Base-by-base conservation (phyloP, 1,139 yeast species). In the Diutina neorugosa region DNA sequence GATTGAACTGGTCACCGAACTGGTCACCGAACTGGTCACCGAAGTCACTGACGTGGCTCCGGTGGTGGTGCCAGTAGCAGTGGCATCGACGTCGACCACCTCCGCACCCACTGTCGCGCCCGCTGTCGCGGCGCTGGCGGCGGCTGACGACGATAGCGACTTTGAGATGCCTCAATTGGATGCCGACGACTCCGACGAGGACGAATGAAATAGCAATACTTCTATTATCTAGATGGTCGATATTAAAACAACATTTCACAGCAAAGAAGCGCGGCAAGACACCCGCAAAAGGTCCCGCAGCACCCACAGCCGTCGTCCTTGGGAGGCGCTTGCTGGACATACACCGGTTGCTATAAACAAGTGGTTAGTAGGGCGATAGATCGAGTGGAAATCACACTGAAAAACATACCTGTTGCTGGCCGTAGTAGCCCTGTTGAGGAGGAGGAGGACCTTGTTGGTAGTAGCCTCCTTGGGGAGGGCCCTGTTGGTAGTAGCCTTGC, bases 371-470 rank as follows among this genome's bases (percentile, higher is more conserved):
- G 18, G 14, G 43, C 37, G 37, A 31, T 31, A 7, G 25, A 7
- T 23, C n/a, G n/a, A n/a, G n/a, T n/a, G n/a, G n/a, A n/a, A n/a
- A 16, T 18, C 12, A 11, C 3, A 5, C 12, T n/a, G n/a, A n/a
- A n/a, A n/a, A n/a, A 46, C 50, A 1, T 46, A 46, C 50, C 40
- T 46, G 50, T 27, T 46, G 50, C 27, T 46, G 50, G 11, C 27
- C 37, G 50, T 46, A 46, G 50, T 46, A 46, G 23, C 50, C 50
- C 19, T 27, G 40, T 11, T 42, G 43, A 20, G 43, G 43, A 21
- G 46, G 48, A 23, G 50, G 50, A 12, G 50, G 50, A 16, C 50
- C 50, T 27, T 46, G 50, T 27, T 46, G 50, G 48, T 44, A 44
- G 40, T 46, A 46, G 12, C 50, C 50, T 11, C 40, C 40, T 16